Conservation (phyloP, 176 grass and related monocot species). For the Elaeis guineensis region DNA sequence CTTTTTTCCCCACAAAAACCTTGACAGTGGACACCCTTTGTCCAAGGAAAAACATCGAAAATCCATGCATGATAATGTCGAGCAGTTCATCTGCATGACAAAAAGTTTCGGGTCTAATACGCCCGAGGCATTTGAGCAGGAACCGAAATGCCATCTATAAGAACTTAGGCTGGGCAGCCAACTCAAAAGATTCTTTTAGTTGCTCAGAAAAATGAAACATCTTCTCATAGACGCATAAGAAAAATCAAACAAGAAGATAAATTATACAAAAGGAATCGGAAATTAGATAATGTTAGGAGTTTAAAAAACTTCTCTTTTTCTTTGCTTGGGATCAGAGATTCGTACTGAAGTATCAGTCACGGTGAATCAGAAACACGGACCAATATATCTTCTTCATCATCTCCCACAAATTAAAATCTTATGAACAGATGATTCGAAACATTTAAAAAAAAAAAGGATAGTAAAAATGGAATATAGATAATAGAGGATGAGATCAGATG, state of each 20-base stretch:
- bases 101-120: too few relatives aligned
- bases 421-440: background rate
- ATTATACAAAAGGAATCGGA: background rate
- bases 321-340: constrained; percentile 20
- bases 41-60: too few relatives aligned
- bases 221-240: constrained; percentile 45
- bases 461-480: background rate
- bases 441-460: background rate
- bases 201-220: constrained; percentile 44
- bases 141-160: too few relatives aligned
- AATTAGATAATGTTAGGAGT: background rate
- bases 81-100: too few relatives aligned
- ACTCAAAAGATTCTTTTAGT: too few relatives aligned
- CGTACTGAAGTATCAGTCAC: constrained; percentile 34
- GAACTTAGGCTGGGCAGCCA: too few relatives aligned
- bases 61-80: too few relatives aligned
- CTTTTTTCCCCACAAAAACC: too few relatives aligned
- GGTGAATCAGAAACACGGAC: constrained; percentile 65
- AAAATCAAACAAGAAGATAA: constrained; percentile 9
- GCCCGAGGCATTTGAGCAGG: too few relatives aligned
- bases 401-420: constrained; percentile 4
- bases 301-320: too few relatives aligned
- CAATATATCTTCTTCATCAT: constrained; percentile 48
- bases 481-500: background rate
- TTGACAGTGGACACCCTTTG: too few relatives aligned